Base-by-base conservation (phyloP, 345 rosid genomes). In the Euphorbia tirucalli region DNA sequence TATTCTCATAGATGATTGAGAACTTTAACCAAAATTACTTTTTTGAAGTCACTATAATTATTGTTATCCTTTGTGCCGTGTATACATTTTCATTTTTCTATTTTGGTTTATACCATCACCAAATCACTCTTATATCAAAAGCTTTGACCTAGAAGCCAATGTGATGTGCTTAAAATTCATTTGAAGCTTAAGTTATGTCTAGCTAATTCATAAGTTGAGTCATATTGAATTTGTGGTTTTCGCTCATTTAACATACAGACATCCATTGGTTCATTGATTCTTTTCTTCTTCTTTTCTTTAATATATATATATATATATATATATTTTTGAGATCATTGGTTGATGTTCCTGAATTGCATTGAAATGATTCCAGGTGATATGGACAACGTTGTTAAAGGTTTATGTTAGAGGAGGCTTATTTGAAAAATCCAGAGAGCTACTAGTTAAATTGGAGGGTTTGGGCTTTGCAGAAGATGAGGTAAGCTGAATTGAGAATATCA, bases 401-500 rank as follows among this genome's bases (percentile, higher is more conserved):
- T 94, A 94, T 75, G 89, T 89, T 22, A 86, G 87, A 86, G 96
- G 97, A 76, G 93, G 95, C 31, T 74, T 90, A 80, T 92, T 92
- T 87, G 97, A 90, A 15, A 89, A 87, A 73, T 87, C 98, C 28
- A 87, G 85, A 73, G 85, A 86, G 73, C 76, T 90, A 64, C 83
- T 94, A 37, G 71, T 83, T 52, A 85, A 92, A 79, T 81, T 94
- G 72, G 93, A 89, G 74, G 71, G 83, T 72, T 70, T 83, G 80
- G 95, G 91, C 79, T 83, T 80, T 74, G 93, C 97, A 44, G 79
- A 89, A 70, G 85, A 89, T 49, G 98, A 94, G 96, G 98, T 94
- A 75, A 19, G 49, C 63, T 27, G 50, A 61, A 44, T 49, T 74
- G 74, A 15, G 18, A 37, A 5, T 27, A 25, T 15, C 54, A 48